Evolutionary conservation across 2,329 filamentous ascomycete genomes (phyloP).

Genomic region (Colletotrichum aenigma): DNA sequence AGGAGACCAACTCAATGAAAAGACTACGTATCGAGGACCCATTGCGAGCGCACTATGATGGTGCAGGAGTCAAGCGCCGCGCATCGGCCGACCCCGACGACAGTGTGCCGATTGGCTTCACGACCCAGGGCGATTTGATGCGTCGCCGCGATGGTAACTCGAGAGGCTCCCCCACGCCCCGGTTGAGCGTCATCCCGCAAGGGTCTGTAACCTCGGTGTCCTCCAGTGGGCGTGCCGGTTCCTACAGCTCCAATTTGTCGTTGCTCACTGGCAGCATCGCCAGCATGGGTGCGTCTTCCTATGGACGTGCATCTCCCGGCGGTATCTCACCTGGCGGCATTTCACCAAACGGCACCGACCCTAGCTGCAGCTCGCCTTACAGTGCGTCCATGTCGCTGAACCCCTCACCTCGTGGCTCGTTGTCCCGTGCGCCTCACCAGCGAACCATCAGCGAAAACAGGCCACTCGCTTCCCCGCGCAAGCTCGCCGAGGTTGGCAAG

Average conservation of each 20-base stretch:
- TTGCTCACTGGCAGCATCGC: slow-evolving; percentile 46
- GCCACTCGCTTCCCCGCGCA: slow-evolving; percentile 53
- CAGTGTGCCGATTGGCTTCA: slow-evolving; percentile 28
- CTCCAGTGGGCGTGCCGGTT: slow-evolving; percentile 48
- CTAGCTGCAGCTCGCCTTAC: slow-evolving; percentile 53
- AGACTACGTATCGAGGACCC: slow-evolving; percentile 55
- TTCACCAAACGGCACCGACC: slow-evolving; percentile 49
- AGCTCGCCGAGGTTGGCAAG: slow-evolving; percentile 55
- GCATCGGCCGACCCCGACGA: slow-evolving; percentile 59
- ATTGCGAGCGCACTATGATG: slow-evolving; percentile 38
- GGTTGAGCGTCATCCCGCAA: slow-evolving; percentile 51
- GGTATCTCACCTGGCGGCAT: slow-evolving; percentile 50
- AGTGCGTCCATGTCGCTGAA: slow-evolving; percentile 51
- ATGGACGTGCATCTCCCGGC: slow-evolving; percentile 50
- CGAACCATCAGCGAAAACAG: slow-evolving; percentile 48
- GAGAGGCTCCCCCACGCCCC: slow-evolving; percentile 57
- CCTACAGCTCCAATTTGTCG: slow-evolving; percentile 51
- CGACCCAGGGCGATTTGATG: slow-evolving; percentile 45
- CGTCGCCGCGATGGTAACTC: slow-evolving; percentile 53
- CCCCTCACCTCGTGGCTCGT: slow-evolving; percentile 52
- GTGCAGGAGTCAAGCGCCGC: slow-evolving; percentile 56
- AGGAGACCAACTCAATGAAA: slow-evolving; percentile 55
- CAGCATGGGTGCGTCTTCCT: slow-evolving; percentile 39
- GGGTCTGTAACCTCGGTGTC: slow-evolving; percentile 50
- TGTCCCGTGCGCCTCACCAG: slow-evolving; percentile 48